Evolutionary conservation across 148 eudicot genomes (phyloP), one percentile per base, ranked within the genome.

Genomic region (Nyssa sinensis): DNA sequence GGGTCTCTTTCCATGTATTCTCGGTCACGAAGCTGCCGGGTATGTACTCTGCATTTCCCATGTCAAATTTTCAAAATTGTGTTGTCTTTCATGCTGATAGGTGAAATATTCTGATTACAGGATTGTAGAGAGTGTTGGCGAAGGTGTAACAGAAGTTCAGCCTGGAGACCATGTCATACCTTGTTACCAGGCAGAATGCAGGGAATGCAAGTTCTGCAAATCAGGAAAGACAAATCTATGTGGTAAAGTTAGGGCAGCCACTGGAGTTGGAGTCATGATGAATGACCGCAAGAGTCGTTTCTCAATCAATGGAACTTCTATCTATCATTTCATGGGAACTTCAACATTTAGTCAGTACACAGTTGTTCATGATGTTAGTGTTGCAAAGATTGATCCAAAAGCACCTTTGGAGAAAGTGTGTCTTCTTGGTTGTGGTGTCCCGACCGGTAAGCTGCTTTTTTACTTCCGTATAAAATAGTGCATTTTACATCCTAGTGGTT

Each of bases 1-100:
- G 84, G 99, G 97, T 81, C 94, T 96, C 39, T 96, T 96, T 78
- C 99, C 99, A n/a, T 92, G 99, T 76, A 89, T 96, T 81, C 99
- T 96, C 79, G 99, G 99, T 76, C 99, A 96, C 61, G 99, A 96
- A 82, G 99, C 99, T 85, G 99, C 99, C n/a, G 99, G 99, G 99
- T 96, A 88, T 61, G 85, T 69, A 31, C 59, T 64, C 66, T 44
- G 7, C 35, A 13, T 35, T 30, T 61, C 47, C 21, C 34, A 29
- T n/a, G 0, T 30, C 19, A 16, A 7, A 31, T 77, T 5, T 30
- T 37, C 57, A 1, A 69, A 8, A 55, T 59, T 74, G 1, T 19
- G 37, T 31, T 66, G n/a, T 71, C 33, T 53, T 51, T 3, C 19
- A 17, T 72, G 47, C 14, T 37, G 47, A 31, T 64, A 23, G 57